These are phyloP conservation scores for Kernera saxatilis DNA, from an alignment of 345 rosid species.

Conservation along the genomic window DNA sequence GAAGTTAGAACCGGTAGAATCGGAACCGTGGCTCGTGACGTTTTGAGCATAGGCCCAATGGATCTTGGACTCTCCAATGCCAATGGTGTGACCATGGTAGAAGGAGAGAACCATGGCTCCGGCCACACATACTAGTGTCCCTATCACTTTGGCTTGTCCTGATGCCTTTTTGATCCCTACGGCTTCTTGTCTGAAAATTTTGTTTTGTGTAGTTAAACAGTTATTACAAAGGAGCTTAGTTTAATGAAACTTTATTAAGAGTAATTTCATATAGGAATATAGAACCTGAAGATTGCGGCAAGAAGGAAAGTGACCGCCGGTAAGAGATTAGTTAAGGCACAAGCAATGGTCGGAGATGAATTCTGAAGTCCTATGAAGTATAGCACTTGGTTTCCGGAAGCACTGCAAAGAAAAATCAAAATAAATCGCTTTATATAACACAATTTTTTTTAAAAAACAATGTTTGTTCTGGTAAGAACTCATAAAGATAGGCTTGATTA, in stretches of 20 bases:
- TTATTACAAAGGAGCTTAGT: not conserved
- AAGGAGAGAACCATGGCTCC: conserved; percentile 95
- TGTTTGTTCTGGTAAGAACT: not conserved
- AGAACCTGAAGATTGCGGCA: conserved; percentile 64
- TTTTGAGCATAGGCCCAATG: conserved; percentile 68
- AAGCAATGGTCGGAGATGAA: conserved; percentile 76
- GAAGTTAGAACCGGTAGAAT: conserved; percentile 34
- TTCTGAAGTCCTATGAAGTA: conserved; percentile 73
- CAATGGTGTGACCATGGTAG: conserved; percentile 62
- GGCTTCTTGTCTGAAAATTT: conserved; percentile 59
- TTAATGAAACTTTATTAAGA: not conserved
- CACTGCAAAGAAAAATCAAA: conserved; percentile 38
- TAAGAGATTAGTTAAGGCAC: conserved; percentile 70
- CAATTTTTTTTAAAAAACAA: not conserved
- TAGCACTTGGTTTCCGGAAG: conserved; percentile 65
- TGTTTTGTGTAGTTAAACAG: not conserved
- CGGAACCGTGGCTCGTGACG: conserved; percentile 19
- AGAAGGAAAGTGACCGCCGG: conserved; percentile 78
- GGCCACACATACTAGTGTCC: conserved; percentile 69
- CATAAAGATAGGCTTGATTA: not conserved
- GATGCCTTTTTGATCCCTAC: conserved; percentile 51
- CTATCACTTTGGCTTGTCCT: conserved; percentile 76
- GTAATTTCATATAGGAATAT: not conserved
- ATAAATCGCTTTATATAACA: not conserved
- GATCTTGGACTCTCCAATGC: conserved; percentile 54